Conservation (phyloP, 2,329 filamentous ascomycete species). For the Paecilomyces fulvus region DNA sequence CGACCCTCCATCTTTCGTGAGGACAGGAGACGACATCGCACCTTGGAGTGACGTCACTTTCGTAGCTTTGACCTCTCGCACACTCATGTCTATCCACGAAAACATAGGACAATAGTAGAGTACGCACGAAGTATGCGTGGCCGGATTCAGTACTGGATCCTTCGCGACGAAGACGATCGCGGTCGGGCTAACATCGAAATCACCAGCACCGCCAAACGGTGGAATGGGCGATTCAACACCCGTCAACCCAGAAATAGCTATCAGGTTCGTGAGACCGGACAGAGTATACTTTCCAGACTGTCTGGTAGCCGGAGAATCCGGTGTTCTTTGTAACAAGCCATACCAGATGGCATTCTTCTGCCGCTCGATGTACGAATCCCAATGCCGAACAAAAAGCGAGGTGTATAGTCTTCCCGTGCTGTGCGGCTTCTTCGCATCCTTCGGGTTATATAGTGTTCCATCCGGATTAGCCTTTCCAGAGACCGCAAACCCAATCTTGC, state of each 20-base stretch:
- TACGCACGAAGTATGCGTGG: slow-evolving; percentile 38
- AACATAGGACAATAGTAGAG: slow-evolving; percentile 39
- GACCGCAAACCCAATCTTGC: slow-evolving; percentile 38
- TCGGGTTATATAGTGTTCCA: slow-evolving; percentile 42
- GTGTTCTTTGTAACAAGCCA: slow-evolving; percentile 36
- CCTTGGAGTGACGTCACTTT: slow-evolving; percentile 29
- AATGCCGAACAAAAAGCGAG: slow-evolving; percentile 45
- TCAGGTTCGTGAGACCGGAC: slow-evolving; percentile 36
- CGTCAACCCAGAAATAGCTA: slow-evolving; percentile 28
- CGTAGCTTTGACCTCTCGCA: slow-evolving; percentile 22
- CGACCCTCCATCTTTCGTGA: slow-evolving; percentile 36
- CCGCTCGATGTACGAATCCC: slow-evolving; percentile 44
- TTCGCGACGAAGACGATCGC: slow-evolving; percentile 41
- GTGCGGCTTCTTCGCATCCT: slow-evolving; percentile 38
- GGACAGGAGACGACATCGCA: slow-evolving; percentile 37
- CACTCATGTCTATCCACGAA: slow-evolving; percentile 30
- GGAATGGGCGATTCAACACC: slow-evolving; percentile 41
- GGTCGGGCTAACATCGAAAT: slow-evolving; percentile 39
- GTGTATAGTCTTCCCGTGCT: slow-evolving; percentile 43
- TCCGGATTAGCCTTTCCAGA: slow-evolving; percentile 40
- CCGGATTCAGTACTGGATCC: slow-evolving; percentile 37
- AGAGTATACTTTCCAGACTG: slow-evolving; percentile 31
- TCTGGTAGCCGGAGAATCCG: slow-evolving; percentile 27
- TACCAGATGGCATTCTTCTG: slow-evolving; percentile 44
- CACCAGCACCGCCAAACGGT: slow-evolving; percentile 38